Percentiles rank a stretch among this genome's conserved stretches.
Conservation (phyloP, 1,284 basidiomycete species). For the Phylloporus sp. region DNA sequence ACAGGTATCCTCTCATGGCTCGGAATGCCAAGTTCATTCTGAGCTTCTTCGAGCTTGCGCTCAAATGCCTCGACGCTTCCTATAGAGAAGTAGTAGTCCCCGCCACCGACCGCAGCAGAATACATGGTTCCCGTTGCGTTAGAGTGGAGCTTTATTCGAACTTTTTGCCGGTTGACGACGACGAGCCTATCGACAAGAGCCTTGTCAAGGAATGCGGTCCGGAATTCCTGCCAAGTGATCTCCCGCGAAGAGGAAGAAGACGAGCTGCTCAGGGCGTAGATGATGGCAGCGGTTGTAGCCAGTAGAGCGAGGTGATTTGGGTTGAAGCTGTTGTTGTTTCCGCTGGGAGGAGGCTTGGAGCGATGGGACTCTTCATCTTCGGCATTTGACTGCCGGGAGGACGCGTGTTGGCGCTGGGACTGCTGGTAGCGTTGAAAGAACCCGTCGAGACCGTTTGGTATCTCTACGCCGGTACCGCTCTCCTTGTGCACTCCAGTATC, state of each 20-base stretch:
- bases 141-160: constrained; percentile 87
- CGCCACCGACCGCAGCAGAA: constrained; percentile 57
- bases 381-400: constrained; percentile 41
- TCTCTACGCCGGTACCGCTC: constrained; percentile 28
- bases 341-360: constrained; percentile 54
- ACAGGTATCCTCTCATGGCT: constrained; percentile 95
- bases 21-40: constrained; percentile 91
- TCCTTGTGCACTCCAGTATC: constrained; percentile 32
- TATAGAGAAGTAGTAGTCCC: constrained; percentile 94
- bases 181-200: constrained; percentile 94
- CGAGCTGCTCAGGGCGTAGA: constrained; percentile 74
- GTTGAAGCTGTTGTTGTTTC: constrained; percentile 56
- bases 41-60: constrained; percentile 91
- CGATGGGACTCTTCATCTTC: constrained; percentile 49
- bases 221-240: constrained; percentile 99
- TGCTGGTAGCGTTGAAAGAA: constrained; percentile 82
- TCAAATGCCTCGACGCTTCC: constrained; percentile 98
- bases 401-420: constrained; percentile 47
- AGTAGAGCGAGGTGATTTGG: constrained; percentile 69
- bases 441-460: constrained; percentile 71
- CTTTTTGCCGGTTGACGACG: constrained; percentile 91
- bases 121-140: constrained; percentile 84
- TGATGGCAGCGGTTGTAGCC: constrained; percentile 66
- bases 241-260: constrained; percentile 75
- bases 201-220: constrained; percentile 94